Percentiles rank a stretch among this genome's conserved stretches.
Conservation (phyloP, 164 flowering plant genomes). For the Magnolia officinalis region DNA sequence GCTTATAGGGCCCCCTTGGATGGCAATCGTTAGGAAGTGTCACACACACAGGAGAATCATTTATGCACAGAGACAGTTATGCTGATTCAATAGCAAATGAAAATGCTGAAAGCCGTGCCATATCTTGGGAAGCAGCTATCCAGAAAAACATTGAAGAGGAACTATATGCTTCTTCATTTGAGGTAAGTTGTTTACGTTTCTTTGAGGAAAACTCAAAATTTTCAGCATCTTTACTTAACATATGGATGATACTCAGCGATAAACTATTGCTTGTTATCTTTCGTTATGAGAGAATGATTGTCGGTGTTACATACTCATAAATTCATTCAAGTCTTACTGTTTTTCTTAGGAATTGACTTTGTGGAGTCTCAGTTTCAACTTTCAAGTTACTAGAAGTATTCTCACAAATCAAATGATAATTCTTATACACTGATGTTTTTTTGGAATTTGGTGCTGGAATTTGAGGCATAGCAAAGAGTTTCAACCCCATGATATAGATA, state of each 20-base stretch:
- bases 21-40: conserved; percentile 63
- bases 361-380: not conserved
- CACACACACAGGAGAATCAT: conserved; percentile 44
- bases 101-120: conserved; percentile 54
- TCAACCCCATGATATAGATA: too few relatives aligned
- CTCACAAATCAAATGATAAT: too few relatives aligned
- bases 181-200: conserved; percentile 34
- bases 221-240: not conserved
- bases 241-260: not conserved
- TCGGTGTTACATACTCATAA: not conserved
- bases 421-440: too few relatives aligned
- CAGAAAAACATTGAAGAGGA: conserved; percentile 86
- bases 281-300: not conserved
- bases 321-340: too few relatives aligned
- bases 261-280: not conserved
- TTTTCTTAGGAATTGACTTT: not conserved
- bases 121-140: conserved; percentile 90
- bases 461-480: too few relatives aligned
- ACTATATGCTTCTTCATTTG: conserved; percentile 60
- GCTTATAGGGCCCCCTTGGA: conserved; percentile 81
- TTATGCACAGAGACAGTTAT: conserved; percentile 40
- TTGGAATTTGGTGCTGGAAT: too few relatives aligned
- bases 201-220: not conserved
- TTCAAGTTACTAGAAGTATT: too few relatives aligned
- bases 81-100: conserved; percentile 37